Evolutionary conservation across 2,329 filamentous ascomycete species (phyloP), one percentile per base, ranked within the genome.

Genomic region (Rutstroemia sp.): DNA sequence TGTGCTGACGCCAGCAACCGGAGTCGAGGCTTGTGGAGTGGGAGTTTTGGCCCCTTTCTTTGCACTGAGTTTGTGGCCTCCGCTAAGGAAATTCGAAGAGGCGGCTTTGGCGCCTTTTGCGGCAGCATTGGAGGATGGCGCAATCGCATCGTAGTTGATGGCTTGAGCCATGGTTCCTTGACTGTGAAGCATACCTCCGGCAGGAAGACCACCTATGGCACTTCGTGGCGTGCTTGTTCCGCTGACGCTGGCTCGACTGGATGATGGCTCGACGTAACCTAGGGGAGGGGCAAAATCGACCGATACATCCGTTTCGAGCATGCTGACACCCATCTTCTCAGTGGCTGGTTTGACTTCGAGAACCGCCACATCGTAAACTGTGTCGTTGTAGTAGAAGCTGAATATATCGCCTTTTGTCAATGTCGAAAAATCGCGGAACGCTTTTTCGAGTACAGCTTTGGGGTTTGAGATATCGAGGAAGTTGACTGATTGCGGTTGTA

Each of bases 381-480:
- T 88, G 69, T 97, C 92, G 71, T 99, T 99, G 76, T 99, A 99
- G 64, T 87, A 81, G 71, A 99, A 99, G 61, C 89, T 95, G 78
- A 99, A 99, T 45, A 96, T 79, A 68, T 99, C 94, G 61, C 91
- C 92, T 68, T 92, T 89, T 3, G 92, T 96, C 16, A 97, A 79
- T 51, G 92, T 92, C 16, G 92, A 89, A 73, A 97, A 99, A 73
- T 95, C 95, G 45, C 92, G 86, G 73, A 99, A 96, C 0, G 91
- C 92, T 66, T 94, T 94, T 73, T 99, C 94, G 30, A 99, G 83
- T 12, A 99, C 94, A 42, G 94, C 94, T 74, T 96, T 96, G 21
- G 94, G 94, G 67, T 99, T 94, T 66, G 88, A 92, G 69, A 99
- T 97, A 47, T 97, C 92, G 61, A 99, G 87, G 73, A 99, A 99